Base-by-base conservation (phyloP, 2,329 filamentous ascomycete species). In the Neocatenulostroma microsporum region DNA sequence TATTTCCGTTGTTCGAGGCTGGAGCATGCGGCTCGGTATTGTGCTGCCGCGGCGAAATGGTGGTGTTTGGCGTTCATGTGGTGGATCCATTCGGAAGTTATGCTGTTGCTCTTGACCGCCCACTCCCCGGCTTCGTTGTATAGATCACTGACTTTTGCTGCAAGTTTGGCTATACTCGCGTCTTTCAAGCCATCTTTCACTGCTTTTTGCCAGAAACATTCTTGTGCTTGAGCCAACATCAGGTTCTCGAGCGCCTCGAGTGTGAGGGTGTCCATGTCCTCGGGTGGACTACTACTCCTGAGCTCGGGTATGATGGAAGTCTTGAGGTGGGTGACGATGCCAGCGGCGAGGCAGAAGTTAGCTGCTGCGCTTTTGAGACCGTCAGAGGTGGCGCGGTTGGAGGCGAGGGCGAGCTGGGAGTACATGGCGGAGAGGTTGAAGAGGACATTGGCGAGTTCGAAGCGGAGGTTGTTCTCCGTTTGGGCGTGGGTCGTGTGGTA, bases 121-220 rank as follows among this genome's bases (percentile, higher is more conserved):
- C 80, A 82, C 50, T 95, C 89, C 5, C 84, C 80, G 0, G 88
- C 86, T 36, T 80, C 69, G 36, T 79, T 83, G 62, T 96, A 98
- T 28, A 94, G 74, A 55, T 98, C 91, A 2, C 85, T 93, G 3
- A 96, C 87, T 43, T 86, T 79, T 3, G 86, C 86, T 4, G 91
- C 88, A 13, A 98, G 70, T 58, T 93, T 91, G 2, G 91, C 84
- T 44, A 98, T 94, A 1, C 82, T 85, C 2, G 79, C 83, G 57
- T 98, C 91, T 60, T 94, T 95, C 64, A 94, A 78, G 17, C 81
- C 80, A 57, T 95, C 89, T 67, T 93, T 88, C 40, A 94, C 88
- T 1, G 91, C 89, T 59, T 94, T 96, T 50, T 91, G 83, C 91
- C 91, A 98, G 62, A 91, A 96, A 58, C 88, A 96, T 64, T 98